Evolutionary conservation across 345 rosid genomes (phyloP).

Genomic region (Draba incana): DNA sequence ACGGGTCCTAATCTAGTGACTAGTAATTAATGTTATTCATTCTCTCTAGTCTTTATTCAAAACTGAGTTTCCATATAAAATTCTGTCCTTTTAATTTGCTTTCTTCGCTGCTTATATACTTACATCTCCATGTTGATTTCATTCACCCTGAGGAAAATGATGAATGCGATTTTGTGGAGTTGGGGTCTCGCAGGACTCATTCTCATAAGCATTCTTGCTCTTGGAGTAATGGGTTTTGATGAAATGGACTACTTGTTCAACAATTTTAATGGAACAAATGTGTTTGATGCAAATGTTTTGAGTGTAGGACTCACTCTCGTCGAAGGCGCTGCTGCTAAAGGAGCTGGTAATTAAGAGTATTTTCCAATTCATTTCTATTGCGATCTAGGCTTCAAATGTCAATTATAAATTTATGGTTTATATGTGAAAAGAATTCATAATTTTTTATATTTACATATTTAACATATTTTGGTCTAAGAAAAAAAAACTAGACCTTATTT

Average conservation of each 20-base stretch:
- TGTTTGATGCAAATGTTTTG: slow-evolving; percentile 14
- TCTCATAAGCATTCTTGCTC: slow-evolving; percentile 26
- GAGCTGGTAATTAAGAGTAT: slow-evolving; percentile 59
- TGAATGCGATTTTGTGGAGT: slow-evolving; percentile 23
- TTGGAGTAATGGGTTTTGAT: slow-evolving; percentile 21
- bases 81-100: not conserved
- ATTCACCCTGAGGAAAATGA: slow-evolving; percentile 8
- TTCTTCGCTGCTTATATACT: slow-evolving; percentile 11
- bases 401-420: too few species aligned
- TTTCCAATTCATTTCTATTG: not conserved
- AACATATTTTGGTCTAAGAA: too few species aligned
- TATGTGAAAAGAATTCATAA: too few species aligned
- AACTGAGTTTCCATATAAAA: slow-evolving; percentile 4
- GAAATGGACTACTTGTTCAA: not conserved
- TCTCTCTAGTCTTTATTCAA: slow-evolving; percentile 2
- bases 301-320: slow-evolving; percentile 79
- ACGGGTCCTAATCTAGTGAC: not conserved
- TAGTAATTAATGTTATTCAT: not conserved
- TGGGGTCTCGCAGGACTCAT: slow-evolving; percentile 31
- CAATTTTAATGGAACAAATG: slow-evolving; percentile 9
- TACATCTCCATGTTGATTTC: not conserved
- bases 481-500: too few species aligned
- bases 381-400: not conserved
- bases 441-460: too few species aligned
- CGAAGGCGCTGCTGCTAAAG: slow-evolving; percentile 60